phyloP scores from a whole-genome alignment of 2,329 filamentous ascomycete species.

The Talaromyces islandicus region DNA sequence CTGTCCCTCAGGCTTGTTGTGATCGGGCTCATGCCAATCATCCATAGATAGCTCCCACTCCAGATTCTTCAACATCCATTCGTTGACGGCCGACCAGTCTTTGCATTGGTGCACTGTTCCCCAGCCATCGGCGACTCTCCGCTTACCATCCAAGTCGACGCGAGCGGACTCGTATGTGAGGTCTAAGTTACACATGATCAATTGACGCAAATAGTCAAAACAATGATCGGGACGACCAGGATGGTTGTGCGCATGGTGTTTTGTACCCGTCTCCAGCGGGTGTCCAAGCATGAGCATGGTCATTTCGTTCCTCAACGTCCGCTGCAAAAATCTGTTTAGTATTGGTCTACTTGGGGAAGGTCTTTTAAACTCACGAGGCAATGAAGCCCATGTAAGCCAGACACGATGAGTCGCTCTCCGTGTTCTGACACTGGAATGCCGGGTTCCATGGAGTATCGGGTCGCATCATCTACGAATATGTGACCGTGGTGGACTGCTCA shows the following conservation, averaged over 20 bases:
- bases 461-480: constrained; percentile 3
- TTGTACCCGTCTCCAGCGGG: neutral
- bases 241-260: constrained; percentile 2
- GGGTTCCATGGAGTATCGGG: constrained; percentile 1
- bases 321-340: neutral
- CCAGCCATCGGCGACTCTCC: constrained; percentile 4
- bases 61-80: constrained; percentile 1
- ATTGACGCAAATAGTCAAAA: constrained; percentile 5
- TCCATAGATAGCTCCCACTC: constrained; percentile 1
- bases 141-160: neutral
- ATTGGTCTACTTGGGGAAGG: neutral
- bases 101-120: constrained; percentile 1
- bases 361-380: neutral
- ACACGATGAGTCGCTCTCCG: constrained; percentile 2
- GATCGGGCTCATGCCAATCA: constrained; percentile 3
- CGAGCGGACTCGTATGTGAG: constrained; percentile 4
- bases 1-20: constrained; percentile 1
- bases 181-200: constrained; percentile 3
- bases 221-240: constrained; percentile 5
- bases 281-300: constrained; percentile 5
- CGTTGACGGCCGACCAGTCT: constrained; percentile 2
- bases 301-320: constrained; percentile 3
- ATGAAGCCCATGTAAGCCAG: constrained; percentile 4
- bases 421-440: constrained; percentile 3
- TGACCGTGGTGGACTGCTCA: neutral